Evolutionary conservation across 768 basidiomycete species (phyloP).

Genomic region (Xerocomellus chrysenteron): DNA sequence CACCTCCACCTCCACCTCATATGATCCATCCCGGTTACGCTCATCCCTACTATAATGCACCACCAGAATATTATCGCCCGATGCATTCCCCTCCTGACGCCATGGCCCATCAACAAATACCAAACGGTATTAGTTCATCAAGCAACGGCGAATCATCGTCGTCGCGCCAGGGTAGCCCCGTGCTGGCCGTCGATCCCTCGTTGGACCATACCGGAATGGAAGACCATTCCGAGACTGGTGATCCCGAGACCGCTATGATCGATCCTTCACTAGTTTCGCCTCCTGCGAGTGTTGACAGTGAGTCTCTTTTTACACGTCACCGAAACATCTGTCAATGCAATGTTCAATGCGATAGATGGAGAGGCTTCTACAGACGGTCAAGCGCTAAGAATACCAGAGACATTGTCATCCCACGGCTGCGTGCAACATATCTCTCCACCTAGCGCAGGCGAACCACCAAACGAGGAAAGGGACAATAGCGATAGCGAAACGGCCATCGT

Average conservation of each 20-base stretch:
- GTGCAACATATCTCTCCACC: slow-evolving; percentile 8
- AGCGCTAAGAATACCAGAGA: slow-evolving; percentile 4
- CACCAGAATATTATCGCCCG: slow-evolving; percentile 52
- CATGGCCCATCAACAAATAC: slow-evolving; percentile 20
- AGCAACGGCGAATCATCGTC: slow-evolving; percentile 28
- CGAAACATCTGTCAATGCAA: slow-evolving; percentile 34
- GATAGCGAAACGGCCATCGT: slow-evolving; percentile 16
- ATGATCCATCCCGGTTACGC: slow-evolving; percentile 37
- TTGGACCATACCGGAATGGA: slow-evolving; percentile 17
- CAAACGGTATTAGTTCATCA: slow-evolving; percentile 23
- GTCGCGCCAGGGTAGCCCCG: slow-evolving; percentile 28
- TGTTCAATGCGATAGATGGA: slow-evolving; percentile 35
- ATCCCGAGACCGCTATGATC: slow-evolving; percentile 30
- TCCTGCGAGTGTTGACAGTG: slow-evolving; percentile 17
- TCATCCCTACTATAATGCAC: slow-evolving; percentile 33
- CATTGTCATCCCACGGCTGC: slow-evolving; percentile 5
- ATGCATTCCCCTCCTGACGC: slow-evolving; percentile 21
- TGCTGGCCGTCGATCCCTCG: slow-evolving; percentile 26
- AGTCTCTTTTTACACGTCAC: slow-evolving; percentile 21
- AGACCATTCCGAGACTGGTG: slow-evolving; percentile 7
- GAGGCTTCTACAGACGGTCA: slow-evolving; percentile 18
- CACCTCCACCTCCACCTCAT: slow-evolving; percentile 31
- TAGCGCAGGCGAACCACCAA: slow-evolving; percentile 5
- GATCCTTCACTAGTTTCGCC: slow-evolving; percentile 39
- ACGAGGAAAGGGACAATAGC: slow-evolving; percentile 3